A percentile compares a stretch with the other conserved stretches of the same genome.
phyloP scores from a whole-genome alignment of 2,329 filamentous ascomycete genomes.

The Parascedosporium putredinis region DNA sequence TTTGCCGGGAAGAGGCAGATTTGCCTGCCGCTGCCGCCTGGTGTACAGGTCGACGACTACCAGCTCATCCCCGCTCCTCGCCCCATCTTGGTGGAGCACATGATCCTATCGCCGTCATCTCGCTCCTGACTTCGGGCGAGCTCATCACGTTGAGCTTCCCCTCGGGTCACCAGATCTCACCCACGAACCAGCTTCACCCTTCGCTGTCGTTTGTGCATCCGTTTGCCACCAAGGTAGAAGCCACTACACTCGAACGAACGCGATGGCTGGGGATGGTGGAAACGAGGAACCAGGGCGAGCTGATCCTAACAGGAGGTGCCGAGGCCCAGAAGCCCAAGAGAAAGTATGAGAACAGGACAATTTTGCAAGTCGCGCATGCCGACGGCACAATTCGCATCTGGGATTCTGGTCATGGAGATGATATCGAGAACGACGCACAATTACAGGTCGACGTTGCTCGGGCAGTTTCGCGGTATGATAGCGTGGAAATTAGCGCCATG shows the following conservation, averaged over 20 bases:
- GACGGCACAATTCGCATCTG: slow-evolving; percentile 88
- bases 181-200: slow-evolving; percentile 85
- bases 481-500: slow-evolving; percentile 68
- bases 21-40: slow-evolving; percentile 64
- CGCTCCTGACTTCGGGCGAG: slow-evolving; percentile 75
- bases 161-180: slow-evolving; percentile 79
- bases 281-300: slow-evolving; percentile 66
- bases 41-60: slow-evolving; percentile 68
- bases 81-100: slow-evolving; percentile 82
- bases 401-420: slow-evolving; percentile 85
- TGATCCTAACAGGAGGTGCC: slow-evolving; percentile 68
- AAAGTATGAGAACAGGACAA: slow-evolving; percentile 70
- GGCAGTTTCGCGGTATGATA: slow-evolving; percentile 67
- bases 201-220: slow-evolving; percentile 84
- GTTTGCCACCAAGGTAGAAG: slow-evolving; percentile 63
- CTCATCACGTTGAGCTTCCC: slow-evolving; percentile 85
- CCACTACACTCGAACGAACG: slow-evolving; percentile 66
- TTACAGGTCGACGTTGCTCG: slow-evolving; percentile 81
- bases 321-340: slow-evolving; percentile 60
- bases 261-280: slow-evolving; percentile 90
- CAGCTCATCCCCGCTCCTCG: slow-evolving; percentile 67
- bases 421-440: slow-evolving; percentile 75
- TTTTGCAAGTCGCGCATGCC: slow-evolving; percentile 78
- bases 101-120: slow-evolving; percentile 79
- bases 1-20: slow-evolving; percentile 66